Evolutionary conservation across 2,329 filamentous ascomycete genomes (phyloP), one percentile per base, ranked within the genome.

Genomic region (Botrytis aclada): DNA sequence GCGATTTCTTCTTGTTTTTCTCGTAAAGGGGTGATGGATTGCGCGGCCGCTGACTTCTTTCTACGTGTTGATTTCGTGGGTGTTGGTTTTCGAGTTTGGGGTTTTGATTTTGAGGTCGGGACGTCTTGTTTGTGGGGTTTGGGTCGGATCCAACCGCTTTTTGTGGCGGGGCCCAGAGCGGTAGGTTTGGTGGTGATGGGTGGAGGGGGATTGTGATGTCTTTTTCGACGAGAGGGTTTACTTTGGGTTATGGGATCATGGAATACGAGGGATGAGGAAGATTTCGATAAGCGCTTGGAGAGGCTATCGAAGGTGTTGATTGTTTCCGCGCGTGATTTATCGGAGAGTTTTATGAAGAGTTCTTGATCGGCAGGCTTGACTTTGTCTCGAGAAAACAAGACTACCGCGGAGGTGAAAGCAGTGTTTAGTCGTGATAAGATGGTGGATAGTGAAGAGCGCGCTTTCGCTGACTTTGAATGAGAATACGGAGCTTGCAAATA

Each of bases 251-350:
- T 12, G 43, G n/a, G 12, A 43, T 41, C 47, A 61, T 10, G 51
- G 12, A 29, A 47, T 61, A 16, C 22, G 14, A 61, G 56, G 4
- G 71, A 72, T 2, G 78, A 72, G 5, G 78, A 76, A 58, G 79
- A 78, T 65, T 77, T 43, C 80, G 79, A 77, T 78, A 82, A 65
- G 51, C 79, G 77, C 72, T 74, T 66, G 2, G 86, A 87, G 39
- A 88, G 80, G 25, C 82, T 81, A 69, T 85, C 82, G 71, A 88
- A 87, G 12, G 86, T 82, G 72, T 81, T 81, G 74, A 88, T 82
- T 1, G 86, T 85, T 67, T 87, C 84, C n/a, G 82, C 74, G 39
- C 85, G 82, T 0, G 85, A 87, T 4, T 83, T 79, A 73, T 83
- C 84, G 5, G 86, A 88, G 41, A 88, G 77, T 9, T 83, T 82